A percentile compares a stretch with the other conserved stretches of the same genome.
Conservation (phyloP, 495 filamentous ascomycete species). For the Lasiosphaeria ovina region DNA sequence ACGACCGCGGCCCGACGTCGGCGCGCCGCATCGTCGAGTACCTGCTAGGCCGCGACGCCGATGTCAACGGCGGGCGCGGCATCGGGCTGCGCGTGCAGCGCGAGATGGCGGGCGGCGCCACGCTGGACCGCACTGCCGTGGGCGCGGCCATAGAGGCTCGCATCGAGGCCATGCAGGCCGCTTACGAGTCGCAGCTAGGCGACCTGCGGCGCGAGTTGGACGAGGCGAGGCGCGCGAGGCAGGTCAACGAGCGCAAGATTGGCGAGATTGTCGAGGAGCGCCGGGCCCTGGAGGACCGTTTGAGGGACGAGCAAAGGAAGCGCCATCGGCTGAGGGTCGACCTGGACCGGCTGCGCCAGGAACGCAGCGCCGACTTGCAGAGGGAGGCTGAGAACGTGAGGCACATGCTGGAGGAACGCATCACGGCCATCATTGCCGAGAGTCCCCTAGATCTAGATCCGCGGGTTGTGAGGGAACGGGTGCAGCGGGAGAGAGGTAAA, state of each 20-base stretch:
- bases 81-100: slow-evolving; percentile 2
- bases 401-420: neutral
- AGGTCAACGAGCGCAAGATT: neutral
- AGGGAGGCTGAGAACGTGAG: neutral
- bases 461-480: no score
- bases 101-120: slow-evolving; percentile 5
- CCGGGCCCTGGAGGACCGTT: neutral
- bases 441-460: no score
- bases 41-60: neutral
- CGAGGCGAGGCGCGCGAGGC: neutral
- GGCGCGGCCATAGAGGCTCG: slow-evolving; percentile 2
- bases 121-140: slow-evolving; percentile 1
- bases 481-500: no score
- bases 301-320: neutral
- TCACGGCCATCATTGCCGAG: neutral
- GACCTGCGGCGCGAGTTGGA: neutral
- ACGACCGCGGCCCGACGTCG: slow-evolving; percentile 5
- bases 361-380: neutral
- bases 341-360: neutral
- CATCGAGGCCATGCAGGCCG: slow-evolving; percentile 6
- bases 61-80: neutral
- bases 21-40: slow-evolving; percentile 6
- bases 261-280: neutral
- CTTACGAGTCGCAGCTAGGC: slow-evolving; percentile 5
- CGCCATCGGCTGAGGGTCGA: neutral